A percentile compares a stretch with the other conserved stretches of the same genome.
Conservation (phyloP, 129 eudicot genomes). For the Ambrosia artemisiifolia region DNA sequence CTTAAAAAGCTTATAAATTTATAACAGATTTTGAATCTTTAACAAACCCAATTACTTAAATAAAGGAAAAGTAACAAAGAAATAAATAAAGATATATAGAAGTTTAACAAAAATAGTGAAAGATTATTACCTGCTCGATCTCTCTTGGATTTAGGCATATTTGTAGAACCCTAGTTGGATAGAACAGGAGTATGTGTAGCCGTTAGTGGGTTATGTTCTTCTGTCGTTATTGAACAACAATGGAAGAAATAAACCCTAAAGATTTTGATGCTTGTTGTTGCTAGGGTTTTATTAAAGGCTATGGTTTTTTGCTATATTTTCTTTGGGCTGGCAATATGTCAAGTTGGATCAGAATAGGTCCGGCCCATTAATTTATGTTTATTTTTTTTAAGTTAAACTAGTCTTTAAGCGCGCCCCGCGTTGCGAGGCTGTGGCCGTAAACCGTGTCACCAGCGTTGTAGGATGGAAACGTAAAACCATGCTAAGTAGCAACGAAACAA, state of each 20-base stretch:
- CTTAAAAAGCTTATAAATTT: background rate
- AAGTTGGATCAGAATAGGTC: background rate
- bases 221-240: background rate
- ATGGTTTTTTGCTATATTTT: background rate
- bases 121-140: constrained; percentile 46
- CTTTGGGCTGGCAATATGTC: background rate
- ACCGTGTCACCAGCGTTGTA: too few species aligned
- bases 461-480: too few species aligned
- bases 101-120: background rate
- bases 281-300: constrained; percentile 13
- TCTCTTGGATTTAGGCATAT: constrained; percentile 87
- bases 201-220: background rate
- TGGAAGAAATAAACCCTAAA: constrained; percentile 12
- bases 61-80: background rate
- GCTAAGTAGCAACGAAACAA: too few species aligned
- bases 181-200: background rate
- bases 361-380: background rate
- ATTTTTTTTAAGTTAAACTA: background rate
- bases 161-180: constrained; percentile 4
- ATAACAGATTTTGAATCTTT: background rate
- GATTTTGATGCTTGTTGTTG: background rate
- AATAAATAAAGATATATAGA: too few species aligned
- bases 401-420: too few species aligned
- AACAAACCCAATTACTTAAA: background rate
- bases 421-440: too few species aligned